Conservation (phyloP, 495 filamentous ascomycete genomes). For the Jackrogersella minutella region DNA sequence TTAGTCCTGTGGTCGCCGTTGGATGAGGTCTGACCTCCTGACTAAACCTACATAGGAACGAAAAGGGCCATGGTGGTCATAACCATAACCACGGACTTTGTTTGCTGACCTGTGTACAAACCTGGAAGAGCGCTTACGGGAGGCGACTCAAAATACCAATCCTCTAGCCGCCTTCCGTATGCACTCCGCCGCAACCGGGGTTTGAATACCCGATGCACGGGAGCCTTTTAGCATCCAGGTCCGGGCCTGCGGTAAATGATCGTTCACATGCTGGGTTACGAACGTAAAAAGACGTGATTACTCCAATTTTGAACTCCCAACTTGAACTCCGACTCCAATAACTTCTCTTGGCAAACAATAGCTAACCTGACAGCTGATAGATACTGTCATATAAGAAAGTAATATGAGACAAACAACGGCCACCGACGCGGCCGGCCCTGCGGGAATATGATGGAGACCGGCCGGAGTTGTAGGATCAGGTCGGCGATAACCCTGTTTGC, state of each 20-base stretch:
- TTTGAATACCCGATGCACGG: constrained; percentile 20
- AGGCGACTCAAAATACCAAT: constrained; percentile 22
- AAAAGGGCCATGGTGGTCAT: constrained; percentile 5
- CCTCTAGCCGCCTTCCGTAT: constrained; percentile 30
- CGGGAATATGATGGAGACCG: constrained; percentile 18
- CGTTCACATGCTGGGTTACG: neutral
- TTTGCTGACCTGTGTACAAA: constrained; percentile 27
- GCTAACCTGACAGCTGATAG: constrained; percentile 5
- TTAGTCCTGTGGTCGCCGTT: constrained; percentile 8
- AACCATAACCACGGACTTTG: constrained; percentile 4
- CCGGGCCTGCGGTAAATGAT: constrained; percentile 10
- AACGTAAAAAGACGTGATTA: neutral
- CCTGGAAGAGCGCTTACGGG: constrained; percentile 18
- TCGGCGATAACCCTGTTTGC: constrained; percentile 20
- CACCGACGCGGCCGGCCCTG: constrained; percentile 28
- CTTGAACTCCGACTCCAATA: neutral
- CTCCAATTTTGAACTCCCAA: constrained; percentile 6
- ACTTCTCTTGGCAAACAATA: neutral
- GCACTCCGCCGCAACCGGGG: constrained; percentile 35
- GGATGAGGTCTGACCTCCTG: constrained; percentile 11
- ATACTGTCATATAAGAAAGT: constrained; percentile 2
- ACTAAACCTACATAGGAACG: neutral
- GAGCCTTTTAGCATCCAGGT: constrained; percentile 18
- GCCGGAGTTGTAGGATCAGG: neutral
- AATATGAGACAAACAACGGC: constrained; percentile 23